Evolutionary conservation across 345 rosid genomes (phyloP), one percentile per base, ranked within the genome.

Genomic region (Gossypium raimondii): DNA sequence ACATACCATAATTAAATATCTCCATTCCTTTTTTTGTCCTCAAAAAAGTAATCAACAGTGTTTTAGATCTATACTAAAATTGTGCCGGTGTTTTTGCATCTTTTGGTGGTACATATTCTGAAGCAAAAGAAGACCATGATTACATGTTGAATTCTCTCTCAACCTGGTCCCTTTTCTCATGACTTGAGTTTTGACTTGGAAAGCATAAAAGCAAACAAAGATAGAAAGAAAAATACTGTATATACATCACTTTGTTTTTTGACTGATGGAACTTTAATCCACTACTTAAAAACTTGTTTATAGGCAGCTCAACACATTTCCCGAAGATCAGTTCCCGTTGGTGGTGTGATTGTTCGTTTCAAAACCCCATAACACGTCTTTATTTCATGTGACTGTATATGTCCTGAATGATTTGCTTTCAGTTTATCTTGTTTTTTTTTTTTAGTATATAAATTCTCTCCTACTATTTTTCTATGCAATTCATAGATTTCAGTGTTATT

Each of bases 281-380:
- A 38, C 43, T 71, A 75, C 75, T 61, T 41, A 61, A 41, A 70
- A 3, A 60, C 64, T 34, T 66, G 72, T 57, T 78, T 56, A 38
- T 66, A 17, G 75, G 59, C 74, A 70, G 81, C 74, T 80, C 78
- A 66, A 66, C 85, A 76, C 84, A 76, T 64, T 84, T 84, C 75
- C 83, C 85, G 38, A 82, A 81, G 60, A 67, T 70, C 47, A 77
- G 78, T 78, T 78, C 51, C 57, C 70, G 60, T 55, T 75, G 73
- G 17, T 56, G 24, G 41, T 67, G 27, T 63, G 9, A 67, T 34
- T 56, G 25, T 65, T 52, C 18, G 17, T 18, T 71, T 20, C 52
- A 43, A 44, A 66, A 18, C 70, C 52, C 24, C 17, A 29, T 14
- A 25, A 52, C 57, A 5, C 17, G 2, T 25, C 29, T 60, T 34